Base-by-base conservation (phyloP, 805 yeast genomes). In the Pichia exigua region DNA sequence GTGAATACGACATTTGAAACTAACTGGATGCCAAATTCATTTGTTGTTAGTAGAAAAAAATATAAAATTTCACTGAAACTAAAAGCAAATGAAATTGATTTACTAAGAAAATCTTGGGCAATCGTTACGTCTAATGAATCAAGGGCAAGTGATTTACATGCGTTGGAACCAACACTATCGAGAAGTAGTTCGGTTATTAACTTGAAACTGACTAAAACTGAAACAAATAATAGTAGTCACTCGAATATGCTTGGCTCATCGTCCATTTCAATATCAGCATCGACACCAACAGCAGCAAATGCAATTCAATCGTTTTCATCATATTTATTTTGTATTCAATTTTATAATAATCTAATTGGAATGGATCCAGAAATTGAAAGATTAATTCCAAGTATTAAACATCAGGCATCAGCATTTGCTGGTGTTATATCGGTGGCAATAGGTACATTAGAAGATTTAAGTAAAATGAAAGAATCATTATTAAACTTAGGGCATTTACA, bases 331-430 rank as follows among this genome's bases (percentile, higher is more conserved):
- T 85, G 92, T 61, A 74, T 82, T 49, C 95, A 87, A 64, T 78
- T 87, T 62, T 87, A 87, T 67, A 77, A 81, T 48, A 87, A 86
- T 61, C 67, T 87, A 48, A 69, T 87, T 40, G 65, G 78, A 0
- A 77, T 79, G 76, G 79, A 77, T 57, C 82, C 87, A 0, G 70
- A 69, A 15, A 71, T 88, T 54, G 88, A 83, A 57, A 73, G 70
- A 41, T 63, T 81, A 61, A 86, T 85, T 64, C 95, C 95, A 0
- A 79, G 87, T 7, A 79, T 87, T 56, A 77, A 77, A 55, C 90
- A 85, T 62, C 95, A 88, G 67, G 89, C 94, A 1, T 78, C 81
- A 17, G 78, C 91, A 9, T 83, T 87, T 70, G 89, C 92, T 0
- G 90, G 91, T 6, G 87, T 87, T 20, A 65, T 88, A 59, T 77